Evolutionary conservation across 192 early-diverging fungal species (phyloP).

Genomic region (Gonapodya prolifera): DNA sequence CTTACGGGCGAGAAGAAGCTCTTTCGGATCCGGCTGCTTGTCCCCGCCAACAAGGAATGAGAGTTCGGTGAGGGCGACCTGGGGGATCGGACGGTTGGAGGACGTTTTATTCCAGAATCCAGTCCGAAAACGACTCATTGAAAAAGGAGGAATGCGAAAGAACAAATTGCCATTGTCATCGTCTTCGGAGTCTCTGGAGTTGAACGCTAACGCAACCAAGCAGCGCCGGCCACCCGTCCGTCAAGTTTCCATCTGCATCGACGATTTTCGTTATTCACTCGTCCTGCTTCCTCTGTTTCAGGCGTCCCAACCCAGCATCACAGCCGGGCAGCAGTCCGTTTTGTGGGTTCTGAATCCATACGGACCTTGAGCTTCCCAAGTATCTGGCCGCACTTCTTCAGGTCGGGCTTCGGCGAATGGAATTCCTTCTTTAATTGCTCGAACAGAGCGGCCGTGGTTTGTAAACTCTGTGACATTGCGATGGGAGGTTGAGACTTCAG

Average conservation of each 20-base stretch:
- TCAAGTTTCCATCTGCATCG: too few species aligned
- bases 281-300: too few species aligned
- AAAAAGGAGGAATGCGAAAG: too few species aligned
- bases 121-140: too few species aligned
- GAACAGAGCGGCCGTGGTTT: slow-evolving; percentile 15
- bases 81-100: background rate
- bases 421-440: slow-evolving; percentile 60
- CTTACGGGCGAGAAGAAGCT: slow-evolving; percentile 42
- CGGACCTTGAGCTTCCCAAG: slow-evolving; percentile 58
- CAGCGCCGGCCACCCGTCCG: too few species aligned
- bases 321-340: too few species aligned
- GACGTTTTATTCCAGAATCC: too few species aligned
- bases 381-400: slow-evolving; percentile 52
- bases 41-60: slow-evolving; percentile 33
- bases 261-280: too few species aligned
- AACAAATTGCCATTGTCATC: too few species aligned
- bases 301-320: too few species aligned
- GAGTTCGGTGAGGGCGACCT: slow-evolving; percentile 31
- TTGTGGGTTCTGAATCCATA: background rate
- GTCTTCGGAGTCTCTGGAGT: too few species aligned
- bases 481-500: background rate
- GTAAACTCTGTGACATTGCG: background rate
- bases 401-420: slow-evolving; percentile 41
- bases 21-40: slow-evolving; percentile 20
- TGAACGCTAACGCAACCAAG: too few species aligned